Conservation (phyloP, 768 basidiomycete genomes). For the Boletus vermiculosoides region DNA sequence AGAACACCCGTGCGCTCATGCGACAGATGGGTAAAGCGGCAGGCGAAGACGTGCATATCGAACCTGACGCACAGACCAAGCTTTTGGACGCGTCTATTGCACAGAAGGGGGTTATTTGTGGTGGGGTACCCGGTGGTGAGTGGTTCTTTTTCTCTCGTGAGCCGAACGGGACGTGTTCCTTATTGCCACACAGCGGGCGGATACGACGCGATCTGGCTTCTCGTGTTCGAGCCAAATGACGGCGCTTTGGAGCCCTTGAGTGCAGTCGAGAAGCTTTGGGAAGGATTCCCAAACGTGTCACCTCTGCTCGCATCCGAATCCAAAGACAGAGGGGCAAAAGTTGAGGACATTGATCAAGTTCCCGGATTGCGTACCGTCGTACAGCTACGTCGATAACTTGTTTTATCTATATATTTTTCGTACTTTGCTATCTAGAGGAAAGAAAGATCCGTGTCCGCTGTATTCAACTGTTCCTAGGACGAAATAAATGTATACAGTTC, state of each 20-base stretch:
- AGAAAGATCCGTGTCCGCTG: constrained; percentile 4
- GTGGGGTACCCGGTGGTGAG: constrained; percentile 95
- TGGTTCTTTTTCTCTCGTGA: not conserved
- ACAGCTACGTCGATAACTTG: constrained; percentile 17
- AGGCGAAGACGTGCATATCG: constrained; percentile 70
- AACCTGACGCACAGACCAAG: constrained; percentile 82
- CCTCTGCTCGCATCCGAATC: constrained; percentile 75
- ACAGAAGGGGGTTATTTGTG: constrained; percentile 85
- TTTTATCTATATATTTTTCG: not conserved
- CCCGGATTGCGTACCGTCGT: constrained; percentile 50
- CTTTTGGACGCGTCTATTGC: constrained; percentile 77
- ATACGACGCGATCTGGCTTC: constrained; percentile 94
- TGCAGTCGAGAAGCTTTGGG: constrained; percentile 71
- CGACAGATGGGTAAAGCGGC: constrained; percentile 76
- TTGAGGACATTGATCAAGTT: constrained; percentile 60
- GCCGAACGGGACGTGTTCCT: not conserved
- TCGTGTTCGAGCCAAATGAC: constrained; percentile 64
- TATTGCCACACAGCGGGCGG: constrained; percentile 71
- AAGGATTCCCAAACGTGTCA: constrained; percentile 58
- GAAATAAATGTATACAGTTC: constrained; percentile 24
- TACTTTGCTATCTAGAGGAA: constrained; percentile 7
- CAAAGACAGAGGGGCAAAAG: constrained; percentile 56
- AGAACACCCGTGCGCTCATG: constrained; percentile 81
- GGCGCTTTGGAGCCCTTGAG: constrained; percentile 51
- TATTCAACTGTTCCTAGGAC: constrained; percentile 7